Evolutionary conservation across 2,329 filamentous ascomycete genomes (phyloP), one percentile per base, ranked within the genome.

Genomic region (Calonectria leucothoes): DNA sequence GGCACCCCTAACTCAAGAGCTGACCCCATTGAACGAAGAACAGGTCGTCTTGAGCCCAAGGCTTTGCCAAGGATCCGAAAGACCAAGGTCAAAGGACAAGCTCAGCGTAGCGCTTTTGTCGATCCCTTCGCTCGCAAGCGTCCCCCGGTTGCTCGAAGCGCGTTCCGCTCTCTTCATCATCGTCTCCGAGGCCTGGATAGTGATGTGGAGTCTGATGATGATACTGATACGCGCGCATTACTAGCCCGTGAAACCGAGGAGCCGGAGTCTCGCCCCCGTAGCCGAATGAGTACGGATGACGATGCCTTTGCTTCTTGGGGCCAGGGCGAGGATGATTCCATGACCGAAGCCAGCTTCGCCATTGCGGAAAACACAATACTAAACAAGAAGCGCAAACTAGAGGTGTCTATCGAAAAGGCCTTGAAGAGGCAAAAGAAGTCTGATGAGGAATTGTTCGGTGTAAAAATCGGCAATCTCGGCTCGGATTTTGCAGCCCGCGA

Each of bases 181-280:
- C 84, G 85, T 89, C 94, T 85, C 84, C 90, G 45, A 88, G 91
- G 82, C 92, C 85, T 77, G 84, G 91, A 83, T 86, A 90, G 82
- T 93, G 90, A 87, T 90, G 94, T 94, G n/a, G 95, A 98, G 82
- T 97, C 95, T 0, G 96, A 98, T 76, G 96, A 97, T 77, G 95
- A 98, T 70, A 87, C 84, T 2, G 90, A 91, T 75, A 90, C 90
- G 59, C 85, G 86, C 48, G 86, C 86, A 39, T 71, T 84, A 35
- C 91, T 93, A 15, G 91, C 90, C 15, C 89, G 93, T 57, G 95
- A 96, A 82, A 97, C 94, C 0, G 96, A 98, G 82, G 96, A 97
- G 76, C 92, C 92, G 39, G 96, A 97, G 73, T 98, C 94, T 75
- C 91, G 94, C 51, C 94, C 94, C 63, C 92, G 93, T 55, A 98